Conservation (phyloP, 148 eudicot species). For the Hydrangea macrophylla region DNA sequence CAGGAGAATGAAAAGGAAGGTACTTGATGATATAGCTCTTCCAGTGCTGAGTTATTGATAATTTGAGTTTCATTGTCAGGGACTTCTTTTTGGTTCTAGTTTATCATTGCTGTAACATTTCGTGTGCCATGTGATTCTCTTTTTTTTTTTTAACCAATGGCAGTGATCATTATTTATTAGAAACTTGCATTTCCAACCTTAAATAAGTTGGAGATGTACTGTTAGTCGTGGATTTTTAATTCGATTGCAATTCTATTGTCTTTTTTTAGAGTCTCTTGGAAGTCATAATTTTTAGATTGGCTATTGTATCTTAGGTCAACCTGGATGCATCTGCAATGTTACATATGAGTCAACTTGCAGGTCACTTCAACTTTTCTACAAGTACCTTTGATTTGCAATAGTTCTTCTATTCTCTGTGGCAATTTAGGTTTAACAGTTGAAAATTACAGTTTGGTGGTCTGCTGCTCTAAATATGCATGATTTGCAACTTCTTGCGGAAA, state of each 20-base stretch:
- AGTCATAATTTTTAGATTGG: not conserved
- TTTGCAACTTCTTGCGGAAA: not conserved
- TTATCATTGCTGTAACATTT: not conserved
- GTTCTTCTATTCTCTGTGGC: not conserved
- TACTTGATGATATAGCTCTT: not conserved
- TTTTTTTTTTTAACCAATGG: not conserved
- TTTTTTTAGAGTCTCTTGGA: not conserved
- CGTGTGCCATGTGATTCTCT: not conserved
- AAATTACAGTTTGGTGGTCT: not conserved
- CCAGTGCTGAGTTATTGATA: not conserved
- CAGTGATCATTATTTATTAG: not conserved
- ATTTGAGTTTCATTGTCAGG: not conserved
- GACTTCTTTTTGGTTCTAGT: not conserved
- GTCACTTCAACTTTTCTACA: constrained; percentile 27
- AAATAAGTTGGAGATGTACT: not conserved
- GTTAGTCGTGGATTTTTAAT: not conserved
- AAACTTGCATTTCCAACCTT: not conserved
- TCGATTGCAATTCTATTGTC: not conserved
- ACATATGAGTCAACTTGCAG: constrained; percentile 77
- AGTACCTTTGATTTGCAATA: not conserved
- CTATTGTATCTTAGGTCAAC: constrained; percentile 44
- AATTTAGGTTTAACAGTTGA: not conserved
- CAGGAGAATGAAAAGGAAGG: too few relatives aligned
- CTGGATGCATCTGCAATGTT: constrained; percentile 79
- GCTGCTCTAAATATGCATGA: not conserved